Evolutionary conservation across 805 yeast species (phyloP), one percentile per base, ranked within the genome.

Genomic region (Starmerella bombicola): DNA sequence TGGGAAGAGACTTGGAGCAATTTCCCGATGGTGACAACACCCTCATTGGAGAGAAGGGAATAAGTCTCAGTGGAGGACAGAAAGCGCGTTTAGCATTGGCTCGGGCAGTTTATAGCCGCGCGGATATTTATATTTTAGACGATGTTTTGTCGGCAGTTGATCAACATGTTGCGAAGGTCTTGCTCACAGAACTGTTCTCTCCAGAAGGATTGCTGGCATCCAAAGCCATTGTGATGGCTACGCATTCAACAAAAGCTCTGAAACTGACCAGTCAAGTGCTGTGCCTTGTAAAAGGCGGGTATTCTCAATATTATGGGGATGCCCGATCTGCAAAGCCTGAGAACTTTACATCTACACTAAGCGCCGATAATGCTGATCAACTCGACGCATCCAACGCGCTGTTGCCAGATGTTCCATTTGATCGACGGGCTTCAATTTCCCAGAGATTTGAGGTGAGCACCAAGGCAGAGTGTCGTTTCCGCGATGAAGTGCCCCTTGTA

Each of bases 111-210:
- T 85, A 86, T 58, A 71, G 93, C 15, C 70, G 95, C 51, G 88
- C 95, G 2, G 95, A 85, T 56, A 73, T 85, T 28, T 83, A 81
- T 58, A 62, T 85, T 33, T 62, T 85, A 45, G 96, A 85, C 60
- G 96, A 86, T 60, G 78, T 88, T n/a, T 68, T 85, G 46, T 78
- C 88, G 58, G 95, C 96, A 25, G 95, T 85, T 37, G 96, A 85
- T 62, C 94, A 82, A 53, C 95, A 86, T 56, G 95, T 85, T 50
- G 86, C 93, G 8, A 19, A 25, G 19, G n/a, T 75, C 50, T 77
- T 81, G 36, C 71, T 80, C 70, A 69, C 73, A 34, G 66, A 71
- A 54, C 94, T 85, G 21, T 66, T 85, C 43, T 93, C 95, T 15
- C 74, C 82, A 7, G 64, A 71, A 24, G 95, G 95, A 46, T 65